Base-by-base conservation (phyloP, 2,329 filamentous ascomycete genomes). In the Alternaria brassicicola region DNA sequence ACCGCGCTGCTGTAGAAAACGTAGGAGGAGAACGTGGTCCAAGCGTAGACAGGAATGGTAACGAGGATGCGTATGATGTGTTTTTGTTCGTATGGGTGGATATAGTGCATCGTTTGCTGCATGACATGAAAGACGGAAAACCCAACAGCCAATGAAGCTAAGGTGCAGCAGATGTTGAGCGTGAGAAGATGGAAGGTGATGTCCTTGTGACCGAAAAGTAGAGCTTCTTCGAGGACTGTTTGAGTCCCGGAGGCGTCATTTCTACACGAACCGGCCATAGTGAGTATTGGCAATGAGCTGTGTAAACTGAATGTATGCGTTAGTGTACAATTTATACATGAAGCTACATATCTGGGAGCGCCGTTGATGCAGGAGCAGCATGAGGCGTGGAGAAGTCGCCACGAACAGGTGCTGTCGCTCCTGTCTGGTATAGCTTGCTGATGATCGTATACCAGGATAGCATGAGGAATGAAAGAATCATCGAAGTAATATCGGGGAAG, bases 51-150 rank as follows among this genome's bases (percentile, higher is more conserved):
- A 36, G 92, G 92, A 48, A 96, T 86, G 91, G 96, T 94, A 75
- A 93, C 88, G 25, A 96, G 84, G 65, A 96, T 94, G 47, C 92
- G 90, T 68, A 96, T 93, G 70, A 95, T 93, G 73, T 88, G 84
- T 68, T 82, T 84, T 71, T 88, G 86, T 72, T 88, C 84, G 61
- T 79, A 80, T 9, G 86, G 85, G 70, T 82, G 83, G 56, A 82
- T 79, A 76, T 88, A 88, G 70, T 88, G 86, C 13, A 79, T 84
- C 2, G 85, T 84, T 78, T 88, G 86, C 60, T 79, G 78, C 65
- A 83, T 76, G 55, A 88, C 85, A 49, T 88, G 76, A 63, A 79
- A 82, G 35, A 84, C 78, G 21, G 85, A 83, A 35, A 86, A 74
- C 12, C 78, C 55, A 31, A 83, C 75, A 3, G 85, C 81, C 41